Evolutionary conservation across 2,329 filamentous ascomycete genomes (phyloP).

Genomic region (Fusarium oligoseptatum): DNA sequence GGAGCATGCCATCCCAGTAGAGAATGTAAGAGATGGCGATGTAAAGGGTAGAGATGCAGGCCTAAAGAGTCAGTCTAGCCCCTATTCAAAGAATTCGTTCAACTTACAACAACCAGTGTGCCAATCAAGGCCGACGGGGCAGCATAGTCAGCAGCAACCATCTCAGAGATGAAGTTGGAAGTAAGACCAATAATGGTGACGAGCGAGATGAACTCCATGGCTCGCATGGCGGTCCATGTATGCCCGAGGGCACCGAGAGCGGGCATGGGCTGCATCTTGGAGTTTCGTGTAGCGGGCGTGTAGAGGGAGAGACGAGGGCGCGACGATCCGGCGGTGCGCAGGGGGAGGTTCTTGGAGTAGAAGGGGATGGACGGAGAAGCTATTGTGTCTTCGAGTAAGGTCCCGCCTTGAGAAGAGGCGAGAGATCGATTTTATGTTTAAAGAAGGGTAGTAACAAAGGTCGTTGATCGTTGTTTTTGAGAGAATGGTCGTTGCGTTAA

Average conservation of each 20-base stretch:
- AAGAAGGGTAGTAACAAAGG: slow-evolving; percentile 18
- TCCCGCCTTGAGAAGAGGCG: slow-evolving; percentile 42
- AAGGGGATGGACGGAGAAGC: slow-evolving; percentile 53
- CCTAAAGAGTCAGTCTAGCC: slow-evolving; percentile 60
- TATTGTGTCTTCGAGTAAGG: slow-evolving; percentile 48
- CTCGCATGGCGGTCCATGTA: slow-evolving; percentile 81
- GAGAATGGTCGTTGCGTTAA: slow-evolving; percentile 37
- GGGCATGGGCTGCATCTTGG: slow-evolving; percentile 62
- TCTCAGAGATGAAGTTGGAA: slow-evolving; percentile 84
- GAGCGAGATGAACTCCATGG: slow-evolving; percentile 78
- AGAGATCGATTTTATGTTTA: not conserved
- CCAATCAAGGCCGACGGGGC: slow-evolving; percentile 82
- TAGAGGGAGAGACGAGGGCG: slow-evolving; percentile 59
- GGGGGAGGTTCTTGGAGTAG: slow-evolving; percentile 57
- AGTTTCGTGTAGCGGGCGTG: slow-evolving; percentile 47
- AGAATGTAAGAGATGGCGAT: slow-evolving; percentile 84
- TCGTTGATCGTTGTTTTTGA: not conserved
- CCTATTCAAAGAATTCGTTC: not conserved
- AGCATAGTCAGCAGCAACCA: slow-evolving; percentile 74
- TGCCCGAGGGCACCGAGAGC: slow-evolving; percentile 80
- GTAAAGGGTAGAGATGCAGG: slow-evolving; percentile 84
- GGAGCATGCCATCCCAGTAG: slow-evolving; percentile 81
- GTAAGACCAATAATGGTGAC: slow-evolving; percentile 84
- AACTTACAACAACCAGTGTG: slow-evolving; percentile 82
- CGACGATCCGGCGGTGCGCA: slow-evolving; percentile 56